Evolutionary conservation across 2,329 filamentous ascomycete genomes (phyloP), one percentile per base, ranked within the genome.

Genomic region (Tolypocladium album): DNA sequence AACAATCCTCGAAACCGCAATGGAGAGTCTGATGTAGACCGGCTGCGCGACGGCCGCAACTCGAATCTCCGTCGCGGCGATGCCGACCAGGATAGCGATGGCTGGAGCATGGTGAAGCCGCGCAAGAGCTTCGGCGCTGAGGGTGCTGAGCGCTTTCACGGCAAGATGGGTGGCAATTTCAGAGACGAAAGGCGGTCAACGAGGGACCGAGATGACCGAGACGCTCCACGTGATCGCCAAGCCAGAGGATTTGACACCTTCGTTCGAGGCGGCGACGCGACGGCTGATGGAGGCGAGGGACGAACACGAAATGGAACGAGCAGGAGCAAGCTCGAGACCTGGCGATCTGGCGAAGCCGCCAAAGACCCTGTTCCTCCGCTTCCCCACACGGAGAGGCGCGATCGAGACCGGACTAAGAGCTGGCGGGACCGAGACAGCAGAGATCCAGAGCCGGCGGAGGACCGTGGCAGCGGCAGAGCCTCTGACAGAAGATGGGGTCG

Each of bases 61-160:
- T 76, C 72, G 62, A 77, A 74, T 53, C 74, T 82, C 60, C 79
- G 82, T 59, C 83, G 82, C 56, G 82, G 82, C 40, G 77, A 76
- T 31, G 77, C 73, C 55, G 84, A 86, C 45, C 78, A 79, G 62
- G 88, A 89, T 59, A 81, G 78, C 63, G 88, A 92, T 59, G 87
- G 88, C 57, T 91, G 88, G 89, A 89, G 83, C 65, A 86, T 81
- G 34, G 86, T 88, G 43, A 89, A 89, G 68, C 85, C 87, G 34
- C 84, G 88, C 65, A 89, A 88, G 77, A 91, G 85, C 69, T 86
- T 89, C 69, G 86, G 87, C 22, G 80, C 84, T 59, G 87, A 90
- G 62, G 87, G 88, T 47, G 86, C 87, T 63, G 87, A 90, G 71
- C 82, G 86, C 59, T 88, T 89, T 64, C 82, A 85, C 60, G 84